These are phyloP conservation scores for Russula sp. DNA, from an alignment of 768 basidiomycete genomes.

Conservation along the genomic window DNA sequence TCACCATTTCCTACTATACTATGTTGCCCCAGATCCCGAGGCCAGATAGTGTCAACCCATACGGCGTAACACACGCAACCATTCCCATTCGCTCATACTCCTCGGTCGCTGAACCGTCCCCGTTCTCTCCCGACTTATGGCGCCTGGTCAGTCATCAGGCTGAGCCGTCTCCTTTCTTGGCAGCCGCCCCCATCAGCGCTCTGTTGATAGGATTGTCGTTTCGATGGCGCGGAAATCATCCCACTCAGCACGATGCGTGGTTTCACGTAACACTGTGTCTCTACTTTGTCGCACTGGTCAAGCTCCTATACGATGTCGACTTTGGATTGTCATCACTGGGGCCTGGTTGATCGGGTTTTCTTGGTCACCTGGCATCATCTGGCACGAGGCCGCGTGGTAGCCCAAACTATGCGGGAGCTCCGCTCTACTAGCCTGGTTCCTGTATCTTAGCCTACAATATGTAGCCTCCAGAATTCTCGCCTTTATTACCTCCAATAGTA, in stretches of 20 bases:
- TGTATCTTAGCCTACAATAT: background rate
- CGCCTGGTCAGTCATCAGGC: background rate
- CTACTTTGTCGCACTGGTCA: background rate
- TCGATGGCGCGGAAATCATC: no score
- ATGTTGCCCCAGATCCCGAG: no score
- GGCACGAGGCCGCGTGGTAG: background rate
- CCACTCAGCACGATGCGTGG: no score
- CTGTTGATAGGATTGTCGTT: no score
- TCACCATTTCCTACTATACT: no score
- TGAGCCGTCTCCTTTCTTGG: background rate
- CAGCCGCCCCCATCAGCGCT: no score
- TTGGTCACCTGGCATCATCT: background rate
- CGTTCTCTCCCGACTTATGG: background rate
- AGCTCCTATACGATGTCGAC: background rate
- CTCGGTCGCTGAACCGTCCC: no score
- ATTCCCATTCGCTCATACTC: background rate
- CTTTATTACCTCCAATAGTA: no score
- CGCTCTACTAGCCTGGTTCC: background rate
- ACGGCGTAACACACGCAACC: background rate
- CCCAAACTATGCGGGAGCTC: background rate
- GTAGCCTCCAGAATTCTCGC: background rate
- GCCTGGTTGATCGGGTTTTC: background rate
- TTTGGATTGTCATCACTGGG: background rate
- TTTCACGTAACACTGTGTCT: background rate
- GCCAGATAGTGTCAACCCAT: background rate